A percentile compares a stretch with the other conserved stretches of the same genome.
Conservation (phyloP, 2,329 filamentous ascomycete genomes). For the Stenocarpella maydis region DNA sequence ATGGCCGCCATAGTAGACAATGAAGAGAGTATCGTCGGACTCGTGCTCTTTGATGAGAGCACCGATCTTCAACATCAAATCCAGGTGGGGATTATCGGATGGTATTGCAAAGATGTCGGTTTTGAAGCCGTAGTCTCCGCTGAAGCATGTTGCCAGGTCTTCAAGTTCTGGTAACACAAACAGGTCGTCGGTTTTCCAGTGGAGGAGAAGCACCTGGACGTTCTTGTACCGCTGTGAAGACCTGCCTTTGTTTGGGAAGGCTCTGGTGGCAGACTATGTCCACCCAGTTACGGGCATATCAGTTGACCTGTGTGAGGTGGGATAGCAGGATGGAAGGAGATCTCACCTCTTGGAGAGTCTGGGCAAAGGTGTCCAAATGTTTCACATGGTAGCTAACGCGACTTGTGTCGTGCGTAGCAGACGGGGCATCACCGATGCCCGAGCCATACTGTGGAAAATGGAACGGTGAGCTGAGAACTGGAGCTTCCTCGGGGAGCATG, state of each 20-base stretch:
- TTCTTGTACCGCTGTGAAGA: slow-evolving; percentile 63
- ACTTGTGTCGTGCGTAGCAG: slow-evolving; percentile 64
- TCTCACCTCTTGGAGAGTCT: slow-evolving; percentile 60
- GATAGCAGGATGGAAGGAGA: not conserved
- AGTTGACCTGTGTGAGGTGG: not conserved
- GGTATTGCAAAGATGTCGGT: slow-evolving; percentile 67
- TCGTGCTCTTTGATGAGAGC: slow-evolving; percentile 66
- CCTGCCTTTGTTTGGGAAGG: slow-evolving; percentile 64
- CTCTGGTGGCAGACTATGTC: slow-evolving; percentile 59
- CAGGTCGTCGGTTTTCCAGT: slow-evolving; percentile 66
- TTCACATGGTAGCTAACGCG: slow-evolving; percentile 67
- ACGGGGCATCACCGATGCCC: slow-evolving; percentile 49
- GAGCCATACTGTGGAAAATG: slow-evolving; percentile 55
- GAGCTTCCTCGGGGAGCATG: slow-evolving; percentile 28
- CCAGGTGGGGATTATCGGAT: slow-evolving; percentile 64
- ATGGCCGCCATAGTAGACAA: slow-evolving; percentile 68
- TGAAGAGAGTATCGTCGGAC: slow-evolving; percentile 62
- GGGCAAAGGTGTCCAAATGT: slow-evolving; percentile 62
- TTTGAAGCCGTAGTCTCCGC: slow-evolving; percentile 63
- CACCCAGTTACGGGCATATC: slow-evolving; percentile 33
- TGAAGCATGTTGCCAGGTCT: slow-evolving; percentile 62
- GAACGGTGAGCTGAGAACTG: slow-evolving; percentile 39
- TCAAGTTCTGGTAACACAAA: slow-evolving; percentile 67
- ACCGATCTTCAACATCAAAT: slow-evolving; percentile 64
- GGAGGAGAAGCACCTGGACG: slow-evolving; percentile 62